phyloP scores from a whole-genome alignment of 768 basidiomycete genomes.

The Phaffia tasmanica region DNA sequence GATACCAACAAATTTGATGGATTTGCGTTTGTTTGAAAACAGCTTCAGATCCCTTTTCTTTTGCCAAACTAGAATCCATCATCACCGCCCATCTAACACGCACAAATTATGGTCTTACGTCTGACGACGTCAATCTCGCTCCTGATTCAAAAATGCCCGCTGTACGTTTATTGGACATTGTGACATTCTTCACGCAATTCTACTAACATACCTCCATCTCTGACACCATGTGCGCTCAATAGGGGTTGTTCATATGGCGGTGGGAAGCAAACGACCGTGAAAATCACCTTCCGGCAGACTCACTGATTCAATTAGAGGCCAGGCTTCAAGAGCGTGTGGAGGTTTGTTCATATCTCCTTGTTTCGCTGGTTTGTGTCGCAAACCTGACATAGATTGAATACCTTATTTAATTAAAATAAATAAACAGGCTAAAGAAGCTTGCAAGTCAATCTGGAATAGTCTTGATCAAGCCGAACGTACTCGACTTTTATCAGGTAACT shows the following conservation, averaged over 20 bases:
- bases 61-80: constrained; percentile 40
- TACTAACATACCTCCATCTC: background rate
- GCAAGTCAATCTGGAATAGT: background rate
- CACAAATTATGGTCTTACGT: constrained; percentile 68
- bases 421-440: constrained; percentile 1
- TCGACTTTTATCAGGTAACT: no score
- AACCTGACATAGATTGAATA: constrained; percentile 27
- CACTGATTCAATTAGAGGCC: constrained; percentile 51
- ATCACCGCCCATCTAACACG: constrained; percentile 56
- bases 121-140: constrained; percentile 17
- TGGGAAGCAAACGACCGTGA: constrained; percentile 66
- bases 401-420: background rate
- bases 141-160: constrained; percentile 7
- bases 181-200: background rate
- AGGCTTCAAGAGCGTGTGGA: constrained; percentile 56
- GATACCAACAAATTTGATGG: no score
- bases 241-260: constrained; percentile 60
- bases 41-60: constrained; percentile 11
- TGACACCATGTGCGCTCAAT: background rate
- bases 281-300: constrained; percentile 56
- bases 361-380: constrained; percentile 46
- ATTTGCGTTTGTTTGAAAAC: background rate
- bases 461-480: background rate
- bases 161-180: background rate
- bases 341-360: constrained; percentile 40